phyloP scores from a whole-genome alignment of 2,329 filamentous ascomycete species.

The Chrysoporthe deuterocubensis region DNA sequence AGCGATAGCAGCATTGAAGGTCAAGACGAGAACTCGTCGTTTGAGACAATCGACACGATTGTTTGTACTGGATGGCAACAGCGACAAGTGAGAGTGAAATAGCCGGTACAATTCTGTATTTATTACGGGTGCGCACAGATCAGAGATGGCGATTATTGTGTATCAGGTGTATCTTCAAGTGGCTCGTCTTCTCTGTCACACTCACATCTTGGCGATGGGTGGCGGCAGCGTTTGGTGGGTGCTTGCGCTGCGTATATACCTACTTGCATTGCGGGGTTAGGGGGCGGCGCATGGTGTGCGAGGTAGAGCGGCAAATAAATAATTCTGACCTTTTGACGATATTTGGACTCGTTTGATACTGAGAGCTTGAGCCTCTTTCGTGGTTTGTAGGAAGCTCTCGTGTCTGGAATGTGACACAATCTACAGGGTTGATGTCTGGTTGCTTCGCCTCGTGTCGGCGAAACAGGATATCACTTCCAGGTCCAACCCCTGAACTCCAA shows the following conservation, averaged over 20 bases:
- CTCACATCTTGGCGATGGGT: background rate
- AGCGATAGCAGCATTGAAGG: background rate
- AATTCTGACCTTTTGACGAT: background rate
- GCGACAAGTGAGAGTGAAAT: background rate
- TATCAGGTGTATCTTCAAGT: slow-evolving; percentile 9
- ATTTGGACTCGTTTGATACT: background rate
- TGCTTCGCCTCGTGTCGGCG: background rate
- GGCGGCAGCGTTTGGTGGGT: slow-evolving; percentile 15
- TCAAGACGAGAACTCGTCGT: background rate
- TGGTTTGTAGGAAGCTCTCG: background rate
- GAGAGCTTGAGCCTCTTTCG: background rate
- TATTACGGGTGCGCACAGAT: slow-evolving; percentile 16
- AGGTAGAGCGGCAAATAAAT: background rate
- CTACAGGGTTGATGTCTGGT: background rate
- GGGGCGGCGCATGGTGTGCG: slow-evolving; percentile 6
- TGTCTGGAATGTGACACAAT: background rate
- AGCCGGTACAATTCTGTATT: slow-evolving; percentile 12
- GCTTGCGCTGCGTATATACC: slow-evolving; percentile 25
- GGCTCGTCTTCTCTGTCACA: background rate
- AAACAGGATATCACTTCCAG: slow-evolving; percentile 22
- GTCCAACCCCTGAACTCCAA: slow-evolving; percentile 2
- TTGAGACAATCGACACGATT: background rate
- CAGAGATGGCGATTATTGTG: slow-evolving; percentile 5
- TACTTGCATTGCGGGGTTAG: slow-evolving; percentile 21
- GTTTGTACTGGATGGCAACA: background rate